Percentiles rank a stretch among this genome's conserved stretches.
These are phyloP conservation scores for Aspergillus tamarii DNA, from an alignment of 2,329 filamentous ascomycete species.

Conservation along the genomic window DNA sequence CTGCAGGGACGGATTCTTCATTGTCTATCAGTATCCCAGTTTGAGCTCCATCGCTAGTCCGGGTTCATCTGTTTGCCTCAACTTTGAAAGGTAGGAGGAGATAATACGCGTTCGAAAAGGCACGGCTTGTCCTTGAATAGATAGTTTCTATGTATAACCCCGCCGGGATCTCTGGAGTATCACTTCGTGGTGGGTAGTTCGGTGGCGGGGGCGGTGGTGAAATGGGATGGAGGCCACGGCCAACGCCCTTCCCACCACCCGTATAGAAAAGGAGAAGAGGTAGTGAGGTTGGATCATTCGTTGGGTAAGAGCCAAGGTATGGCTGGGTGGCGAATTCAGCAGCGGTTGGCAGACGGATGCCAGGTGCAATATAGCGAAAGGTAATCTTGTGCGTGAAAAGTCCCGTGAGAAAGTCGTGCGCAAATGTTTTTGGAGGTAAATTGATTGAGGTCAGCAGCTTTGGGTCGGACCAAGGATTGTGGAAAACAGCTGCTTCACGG, in stretches of 20 bases:
- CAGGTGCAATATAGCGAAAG: conserved; percentile 11
- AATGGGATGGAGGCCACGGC: neutral
- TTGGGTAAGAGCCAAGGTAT: neutral
- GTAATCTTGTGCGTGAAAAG: neutral
- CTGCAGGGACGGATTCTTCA: neutral
- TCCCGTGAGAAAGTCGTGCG: neutral
- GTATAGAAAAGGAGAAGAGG: neutral
- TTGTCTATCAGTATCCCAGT: neutral
- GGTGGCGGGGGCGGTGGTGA: rapidly evolving
- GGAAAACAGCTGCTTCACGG: too few relatives aligned
- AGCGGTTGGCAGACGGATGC: conserved; percentile 5
- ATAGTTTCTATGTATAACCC: neutral
- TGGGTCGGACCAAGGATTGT: too few relatives aligned
- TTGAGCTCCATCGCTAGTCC: neutral
- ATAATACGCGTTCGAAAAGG: neutral
- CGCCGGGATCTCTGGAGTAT: neutral
- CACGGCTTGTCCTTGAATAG: neutral
- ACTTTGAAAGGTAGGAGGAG: neutral
- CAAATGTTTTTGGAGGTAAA: conserved; percentile 6
- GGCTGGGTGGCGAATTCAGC: neutral
- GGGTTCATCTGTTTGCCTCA: neutral
- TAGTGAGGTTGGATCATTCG: neutral
- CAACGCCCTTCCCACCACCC: neutral
- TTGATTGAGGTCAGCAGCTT: neutral
- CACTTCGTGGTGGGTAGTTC: rapidly evolving